Percentiles rank a stretch among this genome's conserved stretches.
Conservation (phyloP, 2,329 filamentous ascomycete species). For the Colletotrichum aenigma region DNA sequence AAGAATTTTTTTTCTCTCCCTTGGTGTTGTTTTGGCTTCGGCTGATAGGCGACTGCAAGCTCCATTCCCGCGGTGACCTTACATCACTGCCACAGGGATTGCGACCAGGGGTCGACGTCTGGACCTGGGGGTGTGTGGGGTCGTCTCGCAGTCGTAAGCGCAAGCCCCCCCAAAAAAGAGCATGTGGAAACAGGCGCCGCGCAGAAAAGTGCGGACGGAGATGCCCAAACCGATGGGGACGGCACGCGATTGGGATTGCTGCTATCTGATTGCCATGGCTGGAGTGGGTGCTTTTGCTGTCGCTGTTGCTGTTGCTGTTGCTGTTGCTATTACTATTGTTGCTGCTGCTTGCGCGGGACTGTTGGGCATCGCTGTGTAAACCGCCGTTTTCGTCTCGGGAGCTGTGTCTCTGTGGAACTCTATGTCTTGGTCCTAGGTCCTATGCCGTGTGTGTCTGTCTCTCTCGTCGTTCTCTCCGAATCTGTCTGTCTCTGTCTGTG, state of each 20-base stretch:
- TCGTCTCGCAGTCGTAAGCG: slow-evolving; percentile 5
- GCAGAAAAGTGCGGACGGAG: not conserved
- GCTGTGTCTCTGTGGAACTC: not conserved
- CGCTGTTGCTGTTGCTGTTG: not conserved
- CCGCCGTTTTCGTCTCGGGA: slow-evolving; percentile 8
- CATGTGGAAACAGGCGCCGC: slow-evolving; percentile 1
- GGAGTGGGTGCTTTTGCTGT: not conserved
- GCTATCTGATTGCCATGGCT: not conserved
- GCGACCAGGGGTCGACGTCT: slow-evolving; percentile 4
- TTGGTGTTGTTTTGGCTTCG: slow-evolving; percentile 13
- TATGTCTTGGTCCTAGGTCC: not conserved
- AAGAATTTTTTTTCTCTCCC: slow-evolving; percentile 1
- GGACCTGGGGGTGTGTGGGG: slow-evolving; percentile 19
- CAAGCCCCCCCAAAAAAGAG: slow-evolving; percentile 6
- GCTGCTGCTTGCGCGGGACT: not conserved
- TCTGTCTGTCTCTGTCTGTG: not conserved
- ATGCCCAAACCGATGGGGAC: not conserved
- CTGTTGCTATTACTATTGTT: not conserved
- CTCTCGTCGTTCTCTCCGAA: not conserved
- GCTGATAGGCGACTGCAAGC: slow-evolving; percentile 20
- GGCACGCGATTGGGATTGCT: not conserved
- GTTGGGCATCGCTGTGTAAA: not conserved
- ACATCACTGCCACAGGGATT: slow-evolving; percentile 21
- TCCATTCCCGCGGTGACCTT: slow-evolving; percentile 20
- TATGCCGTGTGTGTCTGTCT: not conserved